phyloP scores from a whole-genome alignment of 192 early-diverging fungal genomes.

The Backusella circina region DNA sequence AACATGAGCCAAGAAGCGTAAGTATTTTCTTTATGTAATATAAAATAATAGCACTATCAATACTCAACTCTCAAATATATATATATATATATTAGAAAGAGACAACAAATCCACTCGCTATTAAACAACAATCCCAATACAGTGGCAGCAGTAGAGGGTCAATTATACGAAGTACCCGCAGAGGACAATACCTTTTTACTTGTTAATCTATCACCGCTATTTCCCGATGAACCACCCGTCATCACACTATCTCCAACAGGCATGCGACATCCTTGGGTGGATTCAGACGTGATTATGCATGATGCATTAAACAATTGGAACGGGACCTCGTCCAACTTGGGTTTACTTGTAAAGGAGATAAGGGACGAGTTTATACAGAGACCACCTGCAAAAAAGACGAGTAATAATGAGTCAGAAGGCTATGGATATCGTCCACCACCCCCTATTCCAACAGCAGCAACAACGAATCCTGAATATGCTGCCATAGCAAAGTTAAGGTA shows the following conservation, averaged over 20 bases:
- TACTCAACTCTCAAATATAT: not conserved
- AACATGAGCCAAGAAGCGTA: not conserved
- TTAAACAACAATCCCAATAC: constrained; percentile 22
- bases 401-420: constrained; percentile 1
- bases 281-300: constrained; percentile 42
- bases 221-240: constrained; percentile 52
- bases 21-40: not conserved
- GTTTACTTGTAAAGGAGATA: constrained; percentile 54
- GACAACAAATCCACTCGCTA: constrained; percentile 35
- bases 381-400: constrained; percentile 28
- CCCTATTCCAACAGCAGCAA: constrained; percentile 25
- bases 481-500: not conserved
- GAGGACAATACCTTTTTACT: constrained; percentile 26
- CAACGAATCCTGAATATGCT: constrained; percentile 2
- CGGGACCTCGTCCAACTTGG: constrained; percentile 38
- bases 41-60: too few species aligned
- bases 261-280: constrained; percentile 53
- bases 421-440: constrained; percentile 31
- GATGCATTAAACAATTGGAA: constrained; percentile 39
- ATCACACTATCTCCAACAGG: constrained; percentile 45
- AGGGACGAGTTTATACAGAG: constrained; percentile 36
- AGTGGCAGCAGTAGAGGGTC: constrained; percentile 19
- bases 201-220: constrained; percentile 43
- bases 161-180: constrained; percentile 28
- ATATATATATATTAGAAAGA: constrained; percentile 14